Base-by-base conservation (phyloP, 192 early-diverging fungal species). In the Lobosporangium transversale region DNA sequence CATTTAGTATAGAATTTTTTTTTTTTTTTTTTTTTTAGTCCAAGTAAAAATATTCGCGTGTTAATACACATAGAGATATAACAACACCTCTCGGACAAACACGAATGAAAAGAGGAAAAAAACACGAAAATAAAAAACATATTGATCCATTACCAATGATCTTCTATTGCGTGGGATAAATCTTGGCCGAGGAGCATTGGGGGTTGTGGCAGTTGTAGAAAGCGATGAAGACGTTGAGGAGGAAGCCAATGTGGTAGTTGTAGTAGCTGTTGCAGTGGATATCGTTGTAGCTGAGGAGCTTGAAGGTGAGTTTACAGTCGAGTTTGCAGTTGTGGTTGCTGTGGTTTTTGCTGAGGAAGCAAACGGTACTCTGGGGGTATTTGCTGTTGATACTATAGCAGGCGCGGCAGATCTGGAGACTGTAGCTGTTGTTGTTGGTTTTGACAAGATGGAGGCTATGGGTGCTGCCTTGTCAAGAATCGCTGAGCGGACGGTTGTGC, bases 131-230 rank as follows among this genome's bases (percentile, higher is more conserved):
- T 40, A 45, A 18, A 32, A 32, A 35, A 8, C n/a, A n/a, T n/a
- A n/a, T n/a, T n/a, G n/a, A n/a, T n/a, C n/a, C n/a, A n/a, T 44
- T 71, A 71, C 69, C 53, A 71, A 20, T 32, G 60, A 63, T 62
- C 69, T 36, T 40, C 69, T 48, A 23, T 71, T 71, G 45, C 69
- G 23, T 29, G 69, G 69, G 20, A 58, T 50, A 32, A 71, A 63
- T 43, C 61, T 57, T 4, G 59, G 59, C 32, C 59, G 33, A 29
- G 49, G 45, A 8, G 44, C 59, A 24, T n/a, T n/a, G n/a, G n/a
- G n/a, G n/a, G 47, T 18, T 32, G 60, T 40, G 1, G 48, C 14
- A 0, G 66, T 24, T 32, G 58, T n/a, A n/a, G n/a, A n/a, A n/a
- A n/a, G 15, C 1, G 49, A 35, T 3, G 51, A 47, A 31, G 36